A percentile compares a stretch with the other conserved stretches of the same genome.
These are phyloP conservation scores for Chlorophyllum brunneum DNA, from an alignment of 768 basidiomycete species.

Conservation along the genomic window DNA sequence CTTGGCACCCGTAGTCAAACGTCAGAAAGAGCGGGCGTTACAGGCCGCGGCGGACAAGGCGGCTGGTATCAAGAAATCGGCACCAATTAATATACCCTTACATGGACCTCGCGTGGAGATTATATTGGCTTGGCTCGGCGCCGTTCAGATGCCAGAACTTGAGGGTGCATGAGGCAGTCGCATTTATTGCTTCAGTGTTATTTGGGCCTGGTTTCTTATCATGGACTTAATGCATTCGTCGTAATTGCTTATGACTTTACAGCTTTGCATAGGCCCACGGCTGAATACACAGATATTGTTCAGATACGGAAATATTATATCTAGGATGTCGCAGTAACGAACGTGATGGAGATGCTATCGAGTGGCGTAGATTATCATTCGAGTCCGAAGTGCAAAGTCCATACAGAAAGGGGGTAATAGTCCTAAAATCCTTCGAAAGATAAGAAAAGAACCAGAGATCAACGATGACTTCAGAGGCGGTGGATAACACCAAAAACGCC, in stretches of 20 bases:
- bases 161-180: slow-evolving; percentile 34
- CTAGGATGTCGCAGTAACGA: slow-evolving; percentile 8
- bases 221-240: too few species aligned
- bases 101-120: slow-evolving; percentile 87
- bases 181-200: too few species aligned
- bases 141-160: slow-evolving; percentile 73
- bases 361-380: not conserved
- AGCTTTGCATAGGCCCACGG: too few species aligned
- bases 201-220: too few species aligned
- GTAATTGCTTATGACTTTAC: too few species aligned
- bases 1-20: slow-evolving; percentile 63
- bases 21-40: slow-evolving; percentile 57
- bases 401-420: not conserved
- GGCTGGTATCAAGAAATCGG: slow-evolving; percentile 44
- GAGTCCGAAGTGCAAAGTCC: not conserved
- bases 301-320: not conserved
- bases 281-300: not conserved
- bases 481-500: slow-evolving; percentile 26
- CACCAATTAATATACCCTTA: slow-evolving; percentile 75
- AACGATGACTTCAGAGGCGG: slow-evolving; percentile 13
- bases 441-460: not conserved
- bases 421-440: not conserved
- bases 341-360: slow-evolving; percentile 5
- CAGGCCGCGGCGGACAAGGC: slow-evolving; percentile 48
- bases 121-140: slow-evolving; percentile 80